Percentiles rank a stretch among this genome's conserved stretches.
Evolutionary conservation across 352 stramenopile species (phyloP).

Genomic region (Globisporangium emineosum): DNA sequence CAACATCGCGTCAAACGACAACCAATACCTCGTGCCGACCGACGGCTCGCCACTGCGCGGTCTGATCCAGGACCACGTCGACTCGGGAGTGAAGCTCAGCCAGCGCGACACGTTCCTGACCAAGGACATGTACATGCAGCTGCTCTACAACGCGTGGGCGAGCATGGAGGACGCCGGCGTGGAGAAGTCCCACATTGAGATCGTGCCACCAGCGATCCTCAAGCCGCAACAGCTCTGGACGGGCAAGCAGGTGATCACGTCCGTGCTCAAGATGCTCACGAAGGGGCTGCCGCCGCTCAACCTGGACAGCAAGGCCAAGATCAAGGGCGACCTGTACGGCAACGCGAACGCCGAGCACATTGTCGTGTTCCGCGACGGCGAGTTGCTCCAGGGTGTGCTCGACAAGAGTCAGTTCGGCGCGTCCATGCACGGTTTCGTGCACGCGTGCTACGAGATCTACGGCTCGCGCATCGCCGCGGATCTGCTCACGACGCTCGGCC

Average conservation of each 20-base stretch:
- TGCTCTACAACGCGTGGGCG: conserved; percentile 94
- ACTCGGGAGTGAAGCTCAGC: conserved; percentile 98
- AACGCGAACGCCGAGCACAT: conserved; percentile 94
- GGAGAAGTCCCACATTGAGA: conserved; percentile 90
- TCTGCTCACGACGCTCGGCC: conserved; percentile 76
- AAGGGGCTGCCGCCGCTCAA: conserved; percentile 89
- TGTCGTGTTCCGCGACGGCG: conserved; percentile 95
- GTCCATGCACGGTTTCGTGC: conserved; percentile 97
- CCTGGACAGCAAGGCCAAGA: conserved; percentile 96
- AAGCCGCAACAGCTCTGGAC: conserved; percentile 98
- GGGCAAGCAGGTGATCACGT: conserved; percentile 99
- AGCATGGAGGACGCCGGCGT: conserved; percentile 93
- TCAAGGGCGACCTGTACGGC: conserved; percentile 94
- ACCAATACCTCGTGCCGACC: conserved; percentile 98
- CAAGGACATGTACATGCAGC: conserved; percentile 98
- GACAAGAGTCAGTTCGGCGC: conserved; percentile 99
- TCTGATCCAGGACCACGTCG: conserved; percentile 99
- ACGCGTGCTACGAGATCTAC: conserved; percentile 95
- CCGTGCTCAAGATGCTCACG: conserved; percentile 94
- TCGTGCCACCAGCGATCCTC: conserved; percentile 95
- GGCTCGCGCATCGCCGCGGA: conserved; percentile 79
- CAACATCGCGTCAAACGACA: conserved; percentile 96
- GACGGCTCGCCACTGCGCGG: conserved; percentile 97
- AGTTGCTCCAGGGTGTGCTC: conserved; percentile 96
- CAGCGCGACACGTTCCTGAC: conserved; percentile 98